These are phyloP conservation scores for Beauveria sp. DNA, from an alignment of 2,329 filamentous ascomycete species.

Conservation along the genomic window DNA sequence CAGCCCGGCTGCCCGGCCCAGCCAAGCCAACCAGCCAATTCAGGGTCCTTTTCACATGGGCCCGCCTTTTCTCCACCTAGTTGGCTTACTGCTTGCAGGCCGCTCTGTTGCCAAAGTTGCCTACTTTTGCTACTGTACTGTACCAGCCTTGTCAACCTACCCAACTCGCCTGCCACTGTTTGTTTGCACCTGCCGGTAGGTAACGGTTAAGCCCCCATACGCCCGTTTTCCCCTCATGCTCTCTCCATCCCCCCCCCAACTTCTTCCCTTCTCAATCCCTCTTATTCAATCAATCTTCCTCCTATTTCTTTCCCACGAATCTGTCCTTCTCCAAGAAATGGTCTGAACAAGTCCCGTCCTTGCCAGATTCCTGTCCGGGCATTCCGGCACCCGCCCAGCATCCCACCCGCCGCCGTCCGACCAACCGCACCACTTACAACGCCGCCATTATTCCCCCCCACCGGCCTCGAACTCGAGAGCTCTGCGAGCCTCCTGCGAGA, in stretches of 20 bases:
- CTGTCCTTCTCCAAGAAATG: not conserved
- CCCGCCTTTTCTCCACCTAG: not conserved
- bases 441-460: not conserved
- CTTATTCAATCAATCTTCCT: not conserved
- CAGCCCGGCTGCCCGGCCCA: too few relatives aligned
- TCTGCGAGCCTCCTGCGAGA: not conserved
- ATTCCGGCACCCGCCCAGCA: slow-evolving; percentile 1
- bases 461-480: not conserved
- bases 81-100: not conserved
- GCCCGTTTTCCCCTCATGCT: not conserved
- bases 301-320: not conserved
- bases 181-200: not conserved
- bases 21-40: not conserved
- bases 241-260: not conserved
- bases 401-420: not conserved
- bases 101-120: not conserved
- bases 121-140: too few relatives aligned
- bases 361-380: not conserved
- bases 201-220: not conserved
- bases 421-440: not conserved
- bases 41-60: slow-evolving; percentile 7
- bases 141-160: not conserved
- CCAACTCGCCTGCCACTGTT: not conserved
- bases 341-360: not conserved
- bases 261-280: not conserved